A percentile compares a stretch with the other conserved stretches of the same genome.
These are phyloP conservation scores for Leccinellum rugosiceps DNA, from an alignment of 768 basidiomycete genomes.

Conservation along the genomic window DNA sequence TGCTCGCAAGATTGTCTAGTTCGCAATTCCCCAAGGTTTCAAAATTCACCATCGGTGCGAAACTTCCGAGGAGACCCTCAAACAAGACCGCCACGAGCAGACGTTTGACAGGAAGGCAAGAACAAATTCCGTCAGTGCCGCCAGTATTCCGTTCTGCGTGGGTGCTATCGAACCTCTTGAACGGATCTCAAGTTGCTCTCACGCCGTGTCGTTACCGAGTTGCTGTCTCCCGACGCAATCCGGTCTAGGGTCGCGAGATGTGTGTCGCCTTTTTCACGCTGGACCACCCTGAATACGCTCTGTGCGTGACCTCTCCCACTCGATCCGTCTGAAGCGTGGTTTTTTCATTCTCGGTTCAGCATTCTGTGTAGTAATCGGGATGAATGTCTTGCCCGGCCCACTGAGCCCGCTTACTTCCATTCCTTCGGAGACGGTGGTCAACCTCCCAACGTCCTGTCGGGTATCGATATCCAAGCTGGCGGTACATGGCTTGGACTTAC, in stretches of 20 bases:
- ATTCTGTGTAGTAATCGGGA: conserved; percentile 78
- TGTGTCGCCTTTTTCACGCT: conserved; percentile 79
- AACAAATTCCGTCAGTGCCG: not conserved
- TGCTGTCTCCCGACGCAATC: not conserved
- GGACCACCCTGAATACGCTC: conserved; percentile 71
- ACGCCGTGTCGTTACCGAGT: not conserved
- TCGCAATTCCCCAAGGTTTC: not conserved
- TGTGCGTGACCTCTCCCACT: conserved; percentile 43
- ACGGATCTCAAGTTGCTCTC: not conserved
- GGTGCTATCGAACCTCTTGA: not conserved
- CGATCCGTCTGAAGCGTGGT: not conserved
- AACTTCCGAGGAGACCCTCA: conserved; percentile 10
- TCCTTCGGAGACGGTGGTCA: conserved; percentile 43
- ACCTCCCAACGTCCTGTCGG: conserved; percentile 56
- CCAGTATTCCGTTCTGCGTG: conserved; percentile 2
- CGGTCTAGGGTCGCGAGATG: conserved; percentile 40
- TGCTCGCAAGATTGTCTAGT: not conserved
- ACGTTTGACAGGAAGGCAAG: conserved; percentile 6
- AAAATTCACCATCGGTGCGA: not conserved
- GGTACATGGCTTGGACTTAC: conserved; percentile 83
- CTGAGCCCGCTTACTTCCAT: conserved; percentile 64
- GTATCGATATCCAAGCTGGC: conserved; percentile 67
- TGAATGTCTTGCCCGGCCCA: conserved; percentile 67
- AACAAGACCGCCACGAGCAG: not conserved
- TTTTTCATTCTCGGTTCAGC: conserved; percentile 34